Percentiles rank a stretch among this genome's conserved stretches.
phyloP scores from a whole-genome alignment of 1,284 basidiomycete genomes.

The Melampsora occidentalis region DNA sequence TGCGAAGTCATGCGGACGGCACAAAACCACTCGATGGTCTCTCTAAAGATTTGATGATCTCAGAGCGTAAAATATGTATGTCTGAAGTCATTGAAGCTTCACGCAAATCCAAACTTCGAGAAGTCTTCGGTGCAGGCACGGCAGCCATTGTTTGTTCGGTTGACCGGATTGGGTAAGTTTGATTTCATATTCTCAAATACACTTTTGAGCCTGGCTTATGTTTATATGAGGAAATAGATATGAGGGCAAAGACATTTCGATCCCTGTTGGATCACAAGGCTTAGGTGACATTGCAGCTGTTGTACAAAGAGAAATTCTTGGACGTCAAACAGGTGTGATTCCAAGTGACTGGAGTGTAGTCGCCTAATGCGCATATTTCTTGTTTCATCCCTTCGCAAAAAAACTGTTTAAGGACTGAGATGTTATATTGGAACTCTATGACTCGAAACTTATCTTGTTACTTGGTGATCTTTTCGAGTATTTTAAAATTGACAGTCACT shows the following conservation, averaged over 20 bases:
- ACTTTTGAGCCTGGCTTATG: background rate
- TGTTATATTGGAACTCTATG: no score
- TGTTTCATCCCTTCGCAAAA: no score
- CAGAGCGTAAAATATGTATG: constrained; percentile 85
- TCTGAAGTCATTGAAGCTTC: constrained; percentile 74
- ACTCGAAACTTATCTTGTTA: no score
- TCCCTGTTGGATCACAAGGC: constrained; percentile 82
- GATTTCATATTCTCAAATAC: background rate
- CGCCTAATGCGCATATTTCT: no score
- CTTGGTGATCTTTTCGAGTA: no score
- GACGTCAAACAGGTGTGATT: constrained; percentile 82
- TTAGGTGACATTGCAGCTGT: constrained; percentile 80
- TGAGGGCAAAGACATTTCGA: constrained; percentile 72
- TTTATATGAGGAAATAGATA: constrained; percentile 56
- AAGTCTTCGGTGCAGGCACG: constrained; percentile 91
- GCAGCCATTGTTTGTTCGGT: constrained; percentile 62
- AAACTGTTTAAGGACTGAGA: no score
- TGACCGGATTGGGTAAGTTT: constrained; percentile 22
- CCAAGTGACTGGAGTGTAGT: constrained; percentile 69
- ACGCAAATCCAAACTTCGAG: constrained; percentile 69
- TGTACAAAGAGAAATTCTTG: constrained; percentile 79
- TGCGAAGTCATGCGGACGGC: constrained; percentile 67
- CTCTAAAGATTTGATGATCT: constrained; percentile 66
- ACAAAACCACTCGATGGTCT: constrained; percentile 63
- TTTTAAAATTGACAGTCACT: no score